Percentiles rank a stretch among this genome's conserved stretches.
These are phyloP conservation scores for Ascochyta lentis DNA, from an alignment of 2,329 filamentous ascomycete species.

Conservation along the genomic window DNA sequence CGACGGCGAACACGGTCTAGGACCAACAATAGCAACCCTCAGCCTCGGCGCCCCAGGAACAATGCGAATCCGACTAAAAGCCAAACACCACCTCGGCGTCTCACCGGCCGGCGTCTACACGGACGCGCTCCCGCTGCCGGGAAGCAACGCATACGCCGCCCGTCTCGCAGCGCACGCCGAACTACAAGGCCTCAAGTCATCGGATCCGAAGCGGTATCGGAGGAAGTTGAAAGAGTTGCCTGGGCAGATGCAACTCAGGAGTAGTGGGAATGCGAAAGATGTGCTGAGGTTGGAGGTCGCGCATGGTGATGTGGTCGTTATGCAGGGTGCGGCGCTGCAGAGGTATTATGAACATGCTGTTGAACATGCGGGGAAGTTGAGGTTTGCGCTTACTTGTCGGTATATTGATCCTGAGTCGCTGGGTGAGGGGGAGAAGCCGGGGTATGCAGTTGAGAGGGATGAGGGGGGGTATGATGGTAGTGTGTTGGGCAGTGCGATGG, in stretches of 20 bases:
- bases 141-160: constrained; percentile 41
- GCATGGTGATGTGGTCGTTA: constrained; percentile 70
- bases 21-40: constrained; percentile 65
- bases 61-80: constrained; percentile 67
- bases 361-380: constrained; percentile 56
- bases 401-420: constrained; percentile 56
- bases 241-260: constrained; percentile 46
- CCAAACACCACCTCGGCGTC: constrained; percentile 53
- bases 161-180: constrained; percentile 40
- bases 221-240: constrained; percentile 42
- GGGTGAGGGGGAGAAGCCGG: constrained; percentile 46
- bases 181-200: constrained; percentile 31
- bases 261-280: constrained; percentile 39
- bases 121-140: constrained; percentile 36
- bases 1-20: constrained; percentile 69
- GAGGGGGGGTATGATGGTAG: constrained; percentile 46
- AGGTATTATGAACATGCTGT: constrained; percentile 66
- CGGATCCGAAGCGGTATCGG: constrained; percentile 30
- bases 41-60: constrained; percentile 64
- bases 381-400: constrained; percentile 65
- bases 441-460: constrained; percentile 48
- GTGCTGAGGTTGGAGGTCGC: constrained; percentile 58
- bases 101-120: constrained; percentile 44
- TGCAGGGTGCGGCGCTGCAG: constrained; percentile 68
- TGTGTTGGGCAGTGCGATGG: neutral